Percentiles rank a stretch among this genome's conserved stretches.
Evolutionary conservation across 2,329 filamentous ascomycete genomes (phyloP).

Genomic region (Sarocladium brachiariae): DNA sequence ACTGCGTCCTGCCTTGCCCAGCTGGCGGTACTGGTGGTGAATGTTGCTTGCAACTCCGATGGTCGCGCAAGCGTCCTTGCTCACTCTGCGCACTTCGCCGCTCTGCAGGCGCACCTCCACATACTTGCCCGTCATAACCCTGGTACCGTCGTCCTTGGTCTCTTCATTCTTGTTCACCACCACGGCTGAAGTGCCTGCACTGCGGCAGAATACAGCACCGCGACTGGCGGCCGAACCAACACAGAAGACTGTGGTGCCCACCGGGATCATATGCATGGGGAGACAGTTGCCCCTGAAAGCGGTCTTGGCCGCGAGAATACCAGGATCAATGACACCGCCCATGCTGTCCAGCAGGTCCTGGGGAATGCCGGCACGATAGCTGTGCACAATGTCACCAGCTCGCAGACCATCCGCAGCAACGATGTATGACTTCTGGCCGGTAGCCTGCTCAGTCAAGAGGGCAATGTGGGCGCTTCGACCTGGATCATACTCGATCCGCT

Average conservation of each 20-base stretch:
- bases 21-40: constrained; percentile 79
- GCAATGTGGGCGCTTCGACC: constrained; percentile 91
- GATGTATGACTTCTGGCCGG: constrained; percentile 78
- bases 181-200: constrained; percentile 85
- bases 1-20: constrained; percentile 91
- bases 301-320: constrained; percentile 91
- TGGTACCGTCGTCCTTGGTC: constrained; percentile 51
- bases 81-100: constrained; percentile 83
- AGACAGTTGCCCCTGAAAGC: constrained; percentile 92
- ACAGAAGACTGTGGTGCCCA: constrained; percentile 89
- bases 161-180: constrained; percentile 85
- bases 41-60: constrained; percentile 92
- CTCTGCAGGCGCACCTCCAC: constrained; percentile 85
- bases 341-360: constrained; percentile 80
- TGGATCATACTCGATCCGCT: constrained; percentile 94
- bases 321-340: constrained; percentile 88
- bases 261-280: constrained; percentile 89
- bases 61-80: constrained; percentile 88
- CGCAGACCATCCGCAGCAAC: constrained; percentile 92
- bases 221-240: constrained; percentile 70
- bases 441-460: constrained; percentile 68
- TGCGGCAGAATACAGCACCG: constrained; percentile 85
- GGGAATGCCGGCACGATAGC: constrained; percentile 85
- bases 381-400: constrained; percentile 85
- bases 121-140: constrained; percentile 63